Conservation (phyloP, 129 eudicot genomes). For the Pseudognaphalium luteoalbum region DNA sequence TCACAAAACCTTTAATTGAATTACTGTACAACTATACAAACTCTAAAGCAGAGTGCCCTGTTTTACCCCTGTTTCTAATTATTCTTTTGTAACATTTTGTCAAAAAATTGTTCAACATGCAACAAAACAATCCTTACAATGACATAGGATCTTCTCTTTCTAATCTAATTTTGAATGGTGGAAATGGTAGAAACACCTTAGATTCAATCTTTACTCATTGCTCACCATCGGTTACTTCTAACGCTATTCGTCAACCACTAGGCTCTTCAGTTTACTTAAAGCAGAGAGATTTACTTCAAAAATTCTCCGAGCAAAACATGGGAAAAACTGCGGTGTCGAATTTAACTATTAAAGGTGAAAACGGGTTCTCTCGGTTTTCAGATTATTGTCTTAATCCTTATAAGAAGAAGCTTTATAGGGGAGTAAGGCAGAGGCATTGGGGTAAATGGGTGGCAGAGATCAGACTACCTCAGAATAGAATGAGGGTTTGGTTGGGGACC, state of each 20-base stretch:
- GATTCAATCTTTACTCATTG: constrained; percentile 74
- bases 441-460: constrained; percentile 99
- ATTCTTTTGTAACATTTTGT: constrained; percentile 11
- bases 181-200: constrained; percentile 56
- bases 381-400: constrained; percentile 32
- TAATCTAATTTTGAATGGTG: constrained; percentile 56
- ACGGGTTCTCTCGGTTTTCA: constrained; percentile 21
- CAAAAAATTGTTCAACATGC: constrained; percentile 37
- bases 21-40: constrained; percentile 15
- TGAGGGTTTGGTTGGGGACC: constrained; percentile 97
- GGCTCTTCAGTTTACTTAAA: constrained; percentile 79
- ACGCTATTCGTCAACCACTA: constrained; percentile 45
- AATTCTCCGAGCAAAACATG: constrained; percentile 54
- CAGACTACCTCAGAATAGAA: constrained; percentile 83
- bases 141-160: constrained; percentile 64
- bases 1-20: constrained; percentile 1
- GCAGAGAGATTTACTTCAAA: constrained; percentile 72
- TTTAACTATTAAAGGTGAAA: neutral
- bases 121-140: constrained; percentile 38
- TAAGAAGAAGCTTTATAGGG: constrained; percentile 87
- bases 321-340: constrained; percentile 3
- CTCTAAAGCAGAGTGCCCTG: constrained; percentile 35
- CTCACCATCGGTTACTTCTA: constrained; percentile 28
- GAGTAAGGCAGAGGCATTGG: constrained; percentile 98
- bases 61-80: constrained; percentile 37